Evolutionary conservation across 495 filamentous ascomycete species (phyloP).

Genomic region (Opeltia flavorubescens): DNA sequence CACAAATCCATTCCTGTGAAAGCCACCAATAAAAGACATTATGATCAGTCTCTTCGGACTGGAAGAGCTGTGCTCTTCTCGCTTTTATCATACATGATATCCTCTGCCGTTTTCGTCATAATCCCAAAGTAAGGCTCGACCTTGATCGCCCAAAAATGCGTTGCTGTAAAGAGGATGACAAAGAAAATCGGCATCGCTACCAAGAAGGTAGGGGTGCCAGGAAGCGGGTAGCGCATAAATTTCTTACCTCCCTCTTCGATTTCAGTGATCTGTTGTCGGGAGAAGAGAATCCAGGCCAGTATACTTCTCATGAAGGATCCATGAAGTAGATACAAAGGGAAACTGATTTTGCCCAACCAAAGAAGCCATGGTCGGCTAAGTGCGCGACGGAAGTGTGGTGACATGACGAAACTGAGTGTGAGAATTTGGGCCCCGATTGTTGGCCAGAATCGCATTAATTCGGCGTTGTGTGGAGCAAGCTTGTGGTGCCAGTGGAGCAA

Average conservation of each 20-base stretch:
- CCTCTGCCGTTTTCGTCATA: conserved; percentile 43
- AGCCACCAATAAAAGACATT: neutral
- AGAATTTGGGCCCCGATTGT: conserved; percentile 45
- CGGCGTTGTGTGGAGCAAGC: conserved; percentile 41
- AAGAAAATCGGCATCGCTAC: conserved; percentile 44
- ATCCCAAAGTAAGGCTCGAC: conserved; percentile 52
- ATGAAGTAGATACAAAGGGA: conserved; percentile 56
- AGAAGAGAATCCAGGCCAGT: conserved; percentile 52
- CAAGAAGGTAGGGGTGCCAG: conserved; percentile 28
- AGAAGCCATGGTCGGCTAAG: conserved; percentile 43
- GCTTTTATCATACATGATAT: conserved; percentile 36
- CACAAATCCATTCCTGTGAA: neutral
- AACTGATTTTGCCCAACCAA: conserved; percentile 54
- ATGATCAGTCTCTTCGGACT: conserved; percentile 13
- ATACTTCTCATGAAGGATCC: conserved; percentile 48
- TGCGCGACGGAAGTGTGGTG: conserved; percentile 37
- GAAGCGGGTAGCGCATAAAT: conserved; percentile 23
- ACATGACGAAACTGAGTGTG: conserved; percentile 43
- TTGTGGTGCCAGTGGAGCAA: conserved; percentile 31
- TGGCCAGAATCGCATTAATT: conserved; percentile 36
- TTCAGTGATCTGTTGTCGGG: conserved; percentile 33
- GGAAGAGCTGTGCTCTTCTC: conserved; percentile 30
- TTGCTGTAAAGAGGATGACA: conserved; percentile 39
- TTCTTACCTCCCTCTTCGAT: conserved; percentile 26
- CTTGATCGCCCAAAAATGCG: conserved; percentile 48